A percentile compares a stretch with the other conserved stretches of the same genome.
Evolutionary conservation across 2,329 filamentous ascomycete genomes (phyloP).

Genomic region (Paraphoma chrysanthemicola): DNA sequence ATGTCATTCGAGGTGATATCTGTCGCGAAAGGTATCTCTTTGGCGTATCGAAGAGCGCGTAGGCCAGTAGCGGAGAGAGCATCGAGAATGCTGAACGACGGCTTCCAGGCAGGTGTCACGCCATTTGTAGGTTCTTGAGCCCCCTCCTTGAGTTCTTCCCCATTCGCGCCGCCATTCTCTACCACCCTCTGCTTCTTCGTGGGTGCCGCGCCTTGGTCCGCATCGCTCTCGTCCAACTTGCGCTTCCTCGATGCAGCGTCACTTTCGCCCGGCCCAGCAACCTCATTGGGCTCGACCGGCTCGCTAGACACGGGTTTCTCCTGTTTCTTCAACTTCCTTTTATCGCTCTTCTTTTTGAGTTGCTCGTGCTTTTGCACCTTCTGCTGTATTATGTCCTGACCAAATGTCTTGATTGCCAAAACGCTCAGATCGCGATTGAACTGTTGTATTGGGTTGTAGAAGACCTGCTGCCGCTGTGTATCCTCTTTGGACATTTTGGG

Average conservation of each 20-base stretch:
- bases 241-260: slow-evolving; percentile 26
- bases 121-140: slow-evolving; percentile 11
- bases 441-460: slow-evolving; percentile 99
- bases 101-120: slow-evolving; percentile 23
- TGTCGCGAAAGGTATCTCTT: slow-evolving; percentile 86
- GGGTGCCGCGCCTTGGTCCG: slow-evolving; percentile 16
- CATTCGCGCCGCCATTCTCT: slow-evolving; percentile 18
- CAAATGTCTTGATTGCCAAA: slow-evolving; percentile 88
- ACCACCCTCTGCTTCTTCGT: slow-evolving; percentile 35
- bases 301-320: slow-evolving; percentile 13
- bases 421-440: slow-evolving; percentile 97
- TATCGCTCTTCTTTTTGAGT: slow-evolving; percentile 39
- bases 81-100: slow-evolving; percentile 74
- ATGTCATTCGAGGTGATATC: slow-evolving; percentile 90
- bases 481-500: slow-evolving; percentile 58
- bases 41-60: slow-evolving; percentile 86
- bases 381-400: slow-evolving; percentile 67
- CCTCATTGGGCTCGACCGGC: neutral
- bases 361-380: slow-evolving; percentile 54
- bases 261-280: neutral
- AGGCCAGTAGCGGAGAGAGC: slow-evolving; percentile 93
- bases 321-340: slow-evolving; percentile 27
- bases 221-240: slow-evolving; percentile 19
- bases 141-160: slow-evolving; percentile 7
- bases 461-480: slow-evolving; percentile 74